Percentiles rank a stretch among this genome's conserved stretches.
These are phyloP conservation scores for Asterophora lycoperdoides DNA, from an alignment of 768 basidiomycete species.

Conservation along the genomic window DNA sequence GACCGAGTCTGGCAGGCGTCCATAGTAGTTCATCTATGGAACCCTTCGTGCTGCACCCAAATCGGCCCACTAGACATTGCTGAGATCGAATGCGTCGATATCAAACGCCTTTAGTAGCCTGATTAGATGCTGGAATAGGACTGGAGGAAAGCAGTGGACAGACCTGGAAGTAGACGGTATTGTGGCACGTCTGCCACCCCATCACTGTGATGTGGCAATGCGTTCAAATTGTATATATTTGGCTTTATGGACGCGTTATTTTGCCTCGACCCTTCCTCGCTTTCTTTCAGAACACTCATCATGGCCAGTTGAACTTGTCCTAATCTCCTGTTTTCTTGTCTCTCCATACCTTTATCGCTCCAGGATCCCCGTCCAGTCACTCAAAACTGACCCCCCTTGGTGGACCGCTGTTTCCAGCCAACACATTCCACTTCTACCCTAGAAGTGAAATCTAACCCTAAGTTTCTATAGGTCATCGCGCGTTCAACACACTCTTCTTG, in stretches of 20 bases:
- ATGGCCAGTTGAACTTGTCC: conserved; percentile 8
- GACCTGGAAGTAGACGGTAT: no score
- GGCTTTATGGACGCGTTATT: conserved; percentile 25
- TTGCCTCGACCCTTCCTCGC: neutral
- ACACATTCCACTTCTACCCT: conserved; percentile 41
- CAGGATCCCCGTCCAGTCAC: conserved; percentile 36
- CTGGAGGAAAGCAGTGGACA: no score
- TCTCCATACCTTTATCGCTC: conserved; percentile 45
- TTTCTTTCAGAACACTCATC: conserved; percentile 17
- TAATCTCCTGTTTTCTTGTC: conserved; percentile 12
- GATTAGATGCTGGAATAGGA: no score
- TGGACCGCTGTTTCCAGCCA: conserved; percentile 46
- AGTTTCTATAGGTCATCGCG: conserved; percentile 32
- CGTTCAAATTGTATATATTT: conserved; percentile 11
- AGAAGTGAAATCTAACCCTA: conserved; percentile 63
- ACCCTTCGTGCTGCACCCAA: no score
- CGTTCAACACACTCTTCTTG: conserved; percentile 29
- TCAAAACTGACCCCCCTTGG: conserved; percentile 25
- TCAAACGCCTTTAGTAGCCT: no score
- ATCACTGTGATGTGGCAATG: no score
- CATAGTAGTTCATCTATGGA: no score
- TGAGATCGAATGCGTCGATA: neutral
- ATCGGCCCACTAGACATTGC: no score
- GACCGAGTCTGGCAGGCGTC: no score
- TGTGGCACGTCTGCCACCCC: no score